A percentile compares a stretch with the other conserved stretches of the same genome.
phyloP scores from a whole-genome alignment of 1,284 basidiomycete genomes.

The Phylloboletellus chloephorus region DNA sequence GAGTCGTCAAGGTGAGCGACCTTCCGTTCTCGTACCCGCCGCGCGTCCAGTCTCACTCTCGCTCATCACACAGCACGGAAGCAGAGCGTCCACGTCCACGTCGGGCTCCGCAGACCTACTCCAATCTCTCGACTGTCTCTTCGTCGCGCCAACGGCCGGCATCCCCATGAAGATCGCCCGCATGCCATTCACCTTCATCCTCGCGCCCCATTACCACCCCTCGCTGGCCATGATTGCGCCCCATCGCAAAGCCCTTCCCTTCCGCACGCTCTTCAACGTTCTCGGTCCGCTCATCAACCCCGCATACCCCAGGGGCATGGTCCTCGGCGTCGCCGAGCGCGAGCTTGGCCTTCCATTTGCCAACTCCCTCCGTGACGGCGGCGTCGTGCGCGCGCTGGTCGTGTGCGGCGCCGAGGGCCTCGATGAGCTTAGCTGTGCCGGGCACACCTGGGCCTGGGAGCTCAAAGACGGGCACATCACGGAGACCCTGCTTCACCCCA shows the following conservation, averaged over 20 bases:
- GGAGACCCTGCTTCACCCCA: conserved; percentile 47
- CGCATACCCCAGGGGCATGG: conserved; percentile 77
- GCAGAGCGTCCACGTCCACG: conserved; percentile 87
- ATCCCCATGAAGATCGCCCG: conserved; percentile 51
- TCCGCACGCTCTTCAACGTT: conserved; percentile 97
- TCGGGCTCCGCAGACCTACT: conserved; percentile 95
- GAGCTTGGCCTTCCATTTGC: conserved; percentile 87
- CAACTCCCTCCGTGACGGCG: conserved; percentile 60
- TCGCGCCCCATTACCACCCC: conserved; percentile 92
- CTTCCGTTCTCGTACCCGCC: not conserved
- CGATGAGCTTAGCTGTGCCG: conserved; percentile 93
- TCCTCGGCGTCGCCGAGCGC: conserved; percentile 85
- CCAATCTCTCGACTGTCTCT: conserved; percentile 78
- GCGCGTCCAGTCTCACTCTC: not conserved
- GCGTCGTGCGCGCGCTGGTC: conserved; percentile 81
- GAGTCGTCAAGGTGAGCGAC: conserved; percentile 82
- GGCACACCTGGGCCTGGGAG: conserved; percentile 78
- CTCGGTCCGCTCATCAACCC: conserved; percentile 96
- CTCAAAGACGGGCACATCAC: conserved; percentile 51
- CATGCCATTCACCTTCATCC: conserved; percentile 87
- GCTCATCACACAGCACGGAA: conserved; percentile 74
- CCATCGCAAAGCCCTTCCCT: conserved; percentile 81
- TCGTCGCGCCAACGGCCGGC: conserved; percentile 61
- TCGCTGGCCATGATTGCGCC: conserved; percentile 81
- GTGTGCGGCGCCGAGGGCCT: conserved; percentile 91